Evolutionary conservation across 495 filamentous ascomycete genomes (phyloP).

Genomic region (Xylaria telfairii): DNA sequence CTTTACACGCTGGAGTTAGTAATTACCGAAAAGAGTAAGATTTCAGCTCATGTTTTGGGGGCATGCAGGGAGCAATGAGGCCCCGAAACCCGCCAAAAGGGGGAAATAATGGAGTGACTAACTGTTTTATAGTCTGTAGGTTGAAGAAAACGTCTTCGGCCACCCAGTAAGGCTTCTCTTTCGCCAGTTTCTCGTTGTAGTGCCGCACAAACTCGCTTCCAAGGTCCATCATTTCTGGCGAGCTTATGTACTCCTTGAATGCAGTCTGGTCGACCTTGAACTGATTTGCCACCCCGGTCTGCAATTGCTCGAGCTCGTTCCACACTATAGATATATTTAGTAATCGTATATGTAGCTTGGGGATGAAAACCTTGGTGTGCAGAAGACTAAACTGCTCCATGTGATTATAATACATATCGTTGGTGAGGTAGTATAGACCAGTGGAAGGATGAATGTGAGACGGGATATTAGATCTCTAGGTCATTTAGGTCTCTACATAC

Average conservation of each 20-base stretch:
- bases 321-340: constrained; percentile 21
- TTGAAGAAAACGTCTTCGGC: constrained; percentile 39
- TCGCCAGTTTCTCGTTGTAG: constrained; percentile 20
- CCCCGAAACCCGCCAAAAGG: too few species aligned
- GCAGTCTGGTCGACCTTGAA: constrained; percentile 28
- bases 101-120: too few species aligned
- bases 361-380: not conserved
- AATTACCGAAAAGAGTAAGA: too few species aligned
- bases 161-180: constrained; percentile 29
- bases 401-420: not conserved
- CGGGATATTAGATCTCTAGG: not conserved
- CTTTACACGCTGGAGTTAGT: too few species aligned
- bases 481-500: constrained; percentile 6
- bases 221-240: constrained; percentile 33
- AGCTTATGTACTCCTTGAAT: constrained; percentile 35
- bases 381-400: not conserved
- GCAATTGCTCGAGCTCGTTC: constrained; percentile 29
- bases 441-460: too few species aligned
- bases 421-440: not conserved
- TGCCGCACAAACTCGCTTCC: constrained; percentile 31
- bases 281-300: constrained; percentile 27
- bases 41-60: too few species aligned
- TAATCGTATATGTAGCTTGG: not conserved
- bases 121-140: constrained; percentile 37
- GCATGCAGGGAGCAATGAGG: too few species aligned